Evolutionary conservation across 768 basidiomycete species (phyloP), one percentile per base, ranked within the genome.

Genomic region (Agrocybe pediades): DNA sequence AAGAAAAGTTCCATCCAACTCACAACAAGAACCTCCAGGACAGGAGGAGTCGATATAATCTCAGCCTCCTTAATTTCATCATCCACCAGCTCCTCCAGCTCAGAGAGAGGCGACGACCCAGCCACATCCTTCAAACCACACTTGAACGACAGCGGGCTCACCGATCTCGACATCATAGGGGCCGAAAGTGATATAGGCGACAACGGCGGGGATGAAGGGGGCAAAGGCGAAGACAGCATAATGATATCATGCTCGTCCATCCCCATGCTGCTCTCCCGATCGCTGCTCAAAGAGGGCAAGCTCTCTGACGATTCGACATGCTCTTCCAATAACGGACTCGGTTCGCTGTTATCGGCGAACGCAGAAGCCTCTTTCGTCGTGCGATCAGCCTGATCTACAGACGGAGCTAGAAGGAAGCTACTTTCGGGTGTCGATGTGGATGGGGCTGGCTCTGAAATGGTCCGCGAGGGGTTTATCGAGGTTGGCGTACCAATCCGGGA

Each of bases 171-270:
- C 53, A 68, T 58, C 21, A 74, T 66, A 23, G 75, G 71, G 30
- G 70, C 65, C 30, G 71, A 65, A 29, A 61, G 58, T 20, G 74
- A 72, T 56, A 74, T 68, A 11, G 78, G 79, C 0, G 80, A 80
- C 24, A 73, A 60, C 5, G 73, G 69, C 19, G 79, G 78, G 2
- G 80, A 79, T 13, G 80, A 79, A 13, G 79, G 73, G 6, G 71
- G 74, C 24, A 72, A 62, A 9, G 68, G 69, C 6, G 69, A 68
- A 20, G 63, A 68, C 2, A 62, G 63, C 41, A 57, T 59, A n/a
- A n/a, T n/a, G n/a, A n/a, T n/a, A 9, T 57, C 60, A 42, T 56
- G 52, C 17, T 63, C 66, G 16, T 72, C 71, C 11, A 51, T 57
- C 19, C 68, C 72, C 45, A 63, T 53, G 43, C 69, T 73, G 46